Evolutionary conservation across 805 yeast species (phyloP).

Genomic region (Saccharomycopsis lassenensis): DNA sequence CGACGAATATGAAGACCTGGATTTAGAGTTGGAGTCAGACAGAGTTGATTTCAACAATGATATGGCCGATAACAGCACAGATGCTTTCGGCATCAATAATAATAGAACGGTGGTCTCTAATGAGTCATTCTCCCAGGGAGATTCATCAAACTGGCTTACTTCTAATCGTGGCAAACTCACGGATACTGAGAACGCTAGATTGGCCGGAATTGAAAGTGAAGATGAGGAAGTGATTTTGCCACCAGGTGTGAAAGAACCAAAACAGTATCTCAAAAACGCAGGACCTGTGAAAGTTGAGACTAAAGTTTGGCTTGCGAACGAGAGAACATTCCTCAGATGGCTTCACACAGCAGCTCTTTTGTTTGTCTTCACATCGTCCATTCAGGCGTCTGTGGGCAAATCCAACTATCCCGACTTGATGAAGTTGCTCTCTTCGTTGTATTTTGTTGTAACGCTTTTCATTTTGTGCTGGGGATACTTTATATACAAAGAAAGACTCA

Average conservation of each 20-base stretch:
- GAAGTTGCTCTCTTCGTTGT: constrained; percentile 58
- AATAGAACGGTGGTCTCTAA: constrained; percentile 1
- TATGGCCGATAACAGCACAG: too few relatives aligned
- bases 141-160: too few relatives aligned
- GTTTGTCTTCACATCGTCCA: constrained; percentile 74
- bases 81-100: not conserved
- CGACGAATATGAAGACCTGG: constrained; percentile 22
- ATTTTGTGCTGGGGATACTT: constrained; percentile 84
- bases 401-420: constrained; percentile 61
- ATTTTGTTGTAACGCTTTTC: constrained; percentile 74
- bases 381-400: constrained; percentile 61
- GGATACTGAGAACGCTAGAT: constrained; percentile 19
- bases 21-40: constrained; percentile 4
- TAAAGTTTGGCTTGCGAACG: constrained; percentile 97
- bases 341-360: constrained; percentile 77
- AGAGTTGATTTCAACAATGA: too few relatives aligned
- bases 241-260: constrained; percentile 81
- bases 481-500: constrained; percentile 60
- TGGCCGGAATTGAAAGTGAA: constrained; percentile 63
- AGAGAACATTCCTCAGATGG: constrained; percentile 96
- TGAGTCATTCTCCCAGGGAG: too few relatives aligned
- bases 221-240: constrained; percentile 83
- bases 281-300: constrained; percentile 94
- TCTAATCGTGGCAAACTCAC: not conserved
- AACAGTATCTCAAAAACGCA: constrained; percentile 65